Conservation (phyloP, 306 rosid genomes). For the Boehmeria nivea region DNA sequence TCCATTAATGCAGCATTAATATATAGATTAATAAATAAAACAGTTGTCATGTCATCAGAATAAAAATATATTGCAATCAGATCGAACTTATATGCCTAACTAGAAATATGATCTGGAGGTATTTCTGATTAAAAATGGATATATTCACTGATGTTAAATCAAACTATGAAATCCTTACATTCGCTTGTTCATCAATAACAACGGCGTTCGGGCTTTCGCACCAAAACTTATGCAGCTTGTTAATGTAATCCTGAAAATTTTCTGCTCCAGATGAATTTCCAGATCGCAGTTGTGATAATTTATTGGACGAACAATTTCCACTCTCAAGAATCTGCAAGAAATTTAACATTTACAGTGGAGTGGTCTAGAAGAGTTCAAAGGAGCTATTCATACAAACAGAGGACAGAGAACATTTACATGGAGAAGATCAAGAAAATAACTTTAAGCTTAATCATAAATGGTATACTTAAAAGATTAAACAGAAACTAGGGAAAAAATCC, state of each 20-base stretch:
- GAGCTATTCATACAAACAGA: no score
- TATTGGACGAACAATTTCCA: conserved; percentile 23
- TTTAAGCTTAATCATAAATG: no score
- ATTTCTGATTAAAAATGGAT: background rate
- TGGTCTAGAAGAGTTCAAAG: background rate
- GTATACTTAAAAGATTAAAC: no score
- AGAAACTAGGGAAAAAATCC: no score
- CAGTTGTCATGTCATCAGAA: background rate
- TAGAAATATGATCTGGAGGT: no score
- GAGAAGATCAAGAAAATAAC: background rate
- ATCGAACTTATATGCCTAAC: no score
- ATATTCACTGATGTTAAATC: background rate
- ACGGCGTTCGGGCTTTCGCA: conserved; percentile 44
- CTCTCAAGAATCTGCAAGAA: conserved; percentile 39
- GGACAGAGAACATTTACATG: background rate
- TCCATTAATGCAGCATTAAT: background rate
- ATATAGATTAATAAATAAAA: no score
- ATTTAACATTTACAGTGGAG: background rate
- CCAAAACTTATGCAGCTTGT: conserved; percentile 48
- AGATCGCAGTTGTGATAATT: conserved; percentile 29
- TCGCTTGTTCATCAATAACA: conserved; percentile 54
- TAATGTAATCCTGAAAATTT: conserved; percentile 35
- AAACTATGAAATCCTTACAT: conserved; percentile 2
- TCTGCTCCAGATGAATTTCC: conserved; percentile 26
- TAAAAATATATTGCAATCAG: no score